These are phyloP conservation scores for Boletus semigastroideus DNA, from an alignment of 1,284 basidiomycete genomes.

Conservation along the genomic window DNA sequence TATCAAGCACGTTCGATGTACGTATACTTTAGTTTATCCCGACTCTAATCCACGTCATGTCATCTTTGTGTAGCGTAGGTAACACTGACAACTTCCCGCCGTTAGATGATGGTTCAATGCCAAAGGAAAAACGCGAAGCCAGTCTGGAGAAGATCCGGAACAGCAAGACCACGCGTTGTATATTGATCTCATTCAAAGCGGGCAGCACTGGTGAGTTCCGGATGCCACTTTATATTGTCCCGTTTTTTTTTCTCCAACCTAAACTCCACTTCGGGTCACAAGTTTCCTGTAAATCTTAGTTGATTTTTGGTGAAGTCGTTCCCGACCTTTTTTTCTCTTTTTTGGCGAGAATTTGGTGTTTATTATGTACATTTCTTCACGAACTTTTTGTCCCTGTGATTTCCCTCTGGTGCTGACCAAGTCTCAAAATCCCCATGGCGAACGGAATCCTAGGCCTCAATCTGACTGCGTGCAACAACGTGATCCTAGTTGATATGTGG, in stretches of 20 bases:
- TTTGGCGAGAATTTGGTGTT: background rate
- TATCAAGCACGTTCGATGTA: constrained; percentile 82
- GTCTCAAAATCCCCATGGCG: constrained; percentile 1
- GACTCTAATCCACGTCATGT: background rate
- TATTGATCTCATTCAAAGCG: constrained; percentile 96
- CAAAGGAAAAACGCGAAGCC: constrained; percentile 70
- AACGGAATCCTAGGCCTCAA: constrained; percentile 67
- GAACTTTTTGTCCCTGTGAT: background rate
- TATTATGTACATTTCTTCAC: background rate
- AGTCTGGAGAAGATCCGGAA: constrained; percentile 74
- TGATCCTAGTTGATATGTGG: constrained; percentile 92
- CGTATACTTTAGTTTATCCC: constrained; percentile 37
- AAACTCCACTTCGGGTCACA: background rate
- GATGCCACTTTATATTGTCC: background rate
- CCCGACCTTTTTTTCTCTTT: background rate
- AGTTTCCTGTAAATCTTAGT: background rate
- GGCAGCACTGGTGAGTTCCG: constrained; percentile 75
- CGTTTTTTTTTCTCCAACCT: background rate
- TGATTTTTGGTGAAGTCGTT: background rate
- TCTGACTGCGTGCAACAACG: constrained; percentile 91
- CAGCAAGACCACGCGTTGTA: constrained; percentile 61
- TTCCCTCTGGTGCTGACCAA: constrained; percentile 13
- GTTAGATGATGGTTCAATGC: constrained; percentile 87
- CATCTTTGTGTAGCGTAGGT: background rate
- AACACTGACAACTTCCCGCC: constrained; percentile 4